A percentile compares a stretch with the other conserved stretches of the same genome.
These are phyloP conservation scores for Geopyxis carbonaria DNA, from an alignment of 495 filamentous ascomycete species.

Conservation along the genomic window DNA sequence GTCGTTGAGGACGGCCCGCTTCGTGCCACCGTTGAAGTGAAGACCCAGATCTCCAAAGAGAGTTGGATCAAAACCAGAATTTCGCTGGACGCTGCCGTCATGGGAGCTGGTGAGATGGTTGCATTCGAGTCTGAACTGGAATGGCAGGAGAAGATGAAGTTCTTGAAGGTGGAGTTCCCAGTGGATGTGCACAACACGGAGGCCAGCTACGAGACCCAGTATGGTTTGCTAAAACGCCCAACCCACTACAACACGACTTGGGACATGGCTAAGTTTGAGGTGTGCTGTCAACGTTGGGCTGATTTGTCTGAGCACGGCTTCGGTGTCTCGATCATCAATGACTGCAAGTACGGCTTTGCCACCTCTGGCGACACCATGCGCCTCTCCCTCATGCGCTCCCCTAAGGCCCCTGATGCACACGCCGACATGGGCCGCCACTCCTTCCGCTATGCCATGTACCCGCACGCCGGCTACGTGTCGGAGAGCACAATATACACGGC, in stretches of 20 bases:
- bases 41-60: conserved; percentile 69
- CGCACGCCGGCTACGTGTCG: conserved; percentile 56
- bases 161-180: conserved; percentile 97
- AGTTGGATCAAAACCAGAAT: conserved; percentile 80
- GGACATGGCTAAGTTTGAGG: conserved; percentile 99
- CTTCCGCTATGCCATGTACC: conserved; percentile 83
- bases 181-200: conserved; percentile 83
- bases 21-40: conserved; percentile 58
- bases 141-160: conserved; percentile 91
- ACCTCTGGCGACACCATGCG: conserved; percentile 85
- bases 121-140: conserved; percentile 71
- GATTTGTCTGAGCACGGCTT: conserved; percentile 85
- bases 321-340: conserved; percentile 86
- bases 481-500: conserved; percentile 62
- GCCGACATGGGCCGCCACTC: conserved; percentile 89
- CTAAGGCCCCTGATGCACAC: conserved; percentile 91
- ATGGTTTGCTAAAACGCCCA: conserved; percentile 68
- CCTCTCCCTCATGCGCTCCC: conserved; percentile 68
- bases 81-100: conserved; percentile 50
- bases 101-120: conserved; percentile 49
- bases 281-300: conserved; percentile 96
- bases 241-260: conserved; percentile 49
- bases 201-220: conserved; percentile 78
- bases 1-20: conserved; percentile 58
- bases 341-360: conserved; percentile 93